Evolutionary conservation across 129 eudicot genomes (phyloP).

Genomic region (sunflower (Helianthus annuus)): HanXRQr2.0-SUNRISE NC_035448.2:171243221-171243720

Average conservation of each 20-base stretch:
- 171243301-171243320: slow-evolving; percentile 46
- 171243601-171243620: slow-evolving; percentile 51
- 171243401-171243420: slow-evolving; percentile 55
- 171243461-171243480: slow-evolving; percentile 53
- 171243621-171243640: slow-evolving; percentile 64
- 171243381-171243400: slow-evolving; percentile 45
- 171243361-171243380: slow-evolving; percentile 45
- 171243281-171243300: slow-evolving; percentile 62
- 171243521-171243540: slow-evolving; percentile 60
- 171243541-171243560: slow-evolving; percentile 58
- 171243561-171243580: slow-evolving; percentile 62
- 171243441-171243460: slow-evolving; percentile 53
- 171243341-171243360: slow-evolving; percentile 41
- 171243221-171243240: slow-evolving; percentile 91
- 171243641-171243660: slow-evolving; percentile 86
- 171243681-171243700: slow-evolving; percentile 68
- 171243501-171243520: slow-evolving; percentile 53
- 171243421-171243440: slow-evolving; percentile 48
- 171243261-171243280: slow-evolving; percentile 54
- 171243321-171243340: slow-evolving; percentile 53
- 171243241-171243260: slow-evolving; percentile 74
- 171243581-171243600: slow-evolving; percentile 73
- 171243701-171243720: slow-evolving; percentile 64
- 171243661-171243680: slow-evolving; percentile 67
- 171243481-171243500: slow-evolving; percentile 56